These are phyloP conservation scores for Aspergillus awamori DNA, from an alignment of 2,329 filamentous ascomycete genomes.

Conservation along the genomic window DNA sequence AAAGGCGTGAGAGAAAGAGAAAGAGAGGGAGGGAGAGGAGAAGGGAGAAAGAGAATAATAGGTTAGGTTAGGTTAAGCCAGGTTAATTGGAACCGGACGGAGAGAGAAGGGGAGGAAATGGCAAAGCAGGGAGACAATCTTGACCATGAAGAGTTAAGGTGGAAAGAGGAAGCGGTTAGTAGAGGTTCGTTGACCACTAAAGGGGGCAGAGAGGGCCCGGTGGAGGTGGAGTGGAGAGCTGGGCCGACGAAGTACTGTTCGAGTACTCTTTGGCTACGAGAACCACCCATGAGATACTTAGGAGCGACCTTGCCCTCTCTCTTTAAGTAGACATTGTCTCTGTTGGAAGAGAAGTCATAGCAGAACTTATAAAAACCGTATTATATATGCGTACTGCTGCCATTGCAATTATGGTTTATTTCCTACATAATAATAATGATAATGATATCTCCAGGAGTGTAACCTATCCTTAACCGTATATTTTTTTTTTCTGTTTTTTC, in stretches of 20 bases:
- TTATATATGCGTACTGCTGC: no score
- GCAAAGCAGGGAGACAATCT: conserved; percentile 25
- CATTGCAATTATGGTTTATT: no score
- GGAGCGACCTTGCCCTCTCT: no score
- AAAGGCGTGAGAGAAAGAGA: conserved; percentile 48
- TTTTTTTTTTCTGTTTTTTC: no score
- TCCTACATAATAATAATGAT: no score
- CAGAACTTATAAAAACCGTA: no score
- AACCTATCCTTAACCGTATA: not conserved
- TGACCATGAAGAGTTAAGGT: conserved; percentile 22
- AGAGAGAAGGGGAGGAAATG: conserved; percentile 8
- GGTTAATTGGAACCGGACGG: conserved; percentile 14
- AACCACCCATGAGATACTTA: no score
- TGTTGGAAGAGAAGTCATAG: no score
- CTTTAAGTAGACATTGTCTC: no score
- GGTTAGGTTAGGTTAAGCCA: conserved; percentile 4
- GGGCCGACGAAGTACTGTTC: not conserved
- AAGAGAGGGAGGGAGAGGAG: conserved; percentile 34
- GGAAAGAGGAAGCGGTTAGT: conserved; percentile 19
- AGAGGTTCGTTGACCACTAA: conserved; percentile 4
- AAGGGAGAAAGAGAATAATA: conserved; percentile 20
- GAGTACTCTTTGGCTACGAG: no score
- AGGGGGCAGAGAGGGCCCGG: not conserved
- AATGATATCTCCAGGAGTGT: no score
- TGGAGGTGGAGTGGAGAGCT: not conserved